phyloP scores from a whole-genome alignment of 352 stramenopile species.

The Pythium dissotocum region DNA sequence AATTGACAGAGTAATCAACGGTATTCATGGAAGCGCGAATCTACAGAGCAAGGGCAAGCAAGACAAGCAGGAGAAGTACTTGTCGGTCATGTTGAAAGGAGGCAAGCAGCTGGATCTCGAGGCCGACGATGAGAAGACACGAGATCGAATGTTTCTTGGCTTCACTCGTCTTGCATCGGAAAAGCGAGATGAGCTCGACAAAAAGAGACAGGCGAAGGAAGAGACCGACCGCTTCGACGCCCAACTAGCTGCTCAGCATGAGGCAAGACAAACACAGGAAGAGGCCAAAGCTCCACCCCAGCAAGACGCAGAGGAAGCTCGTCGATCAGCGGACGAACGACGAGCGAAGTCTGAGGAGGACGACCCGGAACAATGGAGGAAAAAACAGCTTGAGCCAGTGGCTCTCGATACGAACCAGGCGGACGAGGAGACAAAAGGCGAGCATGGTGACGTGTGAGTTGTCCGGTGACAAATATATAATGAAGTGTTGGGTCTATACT shows the following conservation, averaged over 20 bases:
- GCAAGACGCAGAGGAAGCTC: not conserved
- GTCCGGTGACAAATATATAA: constrained; percentile 19
- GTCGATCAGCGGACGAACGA: not conserved
- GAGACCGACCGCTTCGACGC: not conserved
- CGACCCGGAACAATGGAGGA: constrained; percentile 13
- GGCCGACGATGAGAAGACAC: constrained; percentile 44
- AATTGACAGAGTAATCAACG: constrained; percentile 55
- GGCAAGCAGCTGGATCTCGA: constrained; percentile 56
- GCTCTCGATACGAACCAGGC: not conserved
- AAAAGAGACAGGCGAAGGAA: constrained; percentile 14
- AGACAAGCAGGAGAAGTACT: constrained; percentile 39
- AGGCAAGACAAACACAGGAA: not conserved
- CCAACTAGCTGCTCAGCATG: not conserved
- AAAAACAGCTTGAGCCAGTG: not conserved
- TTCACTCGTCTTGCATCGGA: constrained; percentile 55
- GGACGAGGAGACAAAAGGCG: constrained; percentile 2
- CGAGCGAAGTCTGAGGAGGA: constrained; percentile 19
- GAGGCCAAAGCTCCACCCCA: not conserved
- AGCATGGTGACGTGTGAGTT: not conserved
- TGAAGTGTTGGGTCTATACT: constrained; percentile 15
- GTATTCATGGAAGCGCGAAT: constrained; percentile 38
- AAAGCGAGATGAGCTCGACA: constrained; percentile 39
- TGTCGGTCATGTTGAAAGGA: constrained; percentile 50
- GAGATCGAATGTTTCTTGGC: constrained; percentile 48
- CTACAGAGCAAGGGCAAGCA: constrained; percentile 29